Percentiles rank a stretch among this genome's conserved stretches.
These are phyloP conservation scores for Nemania sp. DNA, from an alignment of 2,329 filamentous ascomycete genomes.

Conservation along the genomic window DNA sequence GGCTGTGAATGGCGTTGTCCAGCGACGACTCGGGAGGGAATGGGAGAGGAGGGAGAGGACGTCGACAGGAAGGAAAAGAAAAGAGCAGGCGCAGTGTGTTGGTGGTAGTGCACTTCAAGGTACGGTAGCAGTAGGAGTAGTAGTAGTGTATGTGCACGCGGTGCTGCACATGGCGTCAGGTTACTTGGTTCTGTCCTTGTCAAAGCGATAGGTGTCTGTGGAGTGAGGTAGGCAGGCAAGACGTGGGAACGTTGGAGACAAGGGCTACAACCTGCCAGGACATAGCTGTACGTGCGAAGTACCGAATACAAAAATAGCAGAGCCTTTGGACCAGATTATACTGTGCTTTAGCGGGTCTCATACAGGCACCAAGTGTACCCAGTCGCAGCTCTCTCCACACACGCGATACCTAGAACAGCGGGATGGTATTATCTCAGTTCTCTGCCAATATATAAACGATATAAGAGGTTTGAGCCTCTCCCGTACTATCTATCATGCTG, in stretches of 20 bases:
- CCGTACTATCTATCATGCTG: no score
- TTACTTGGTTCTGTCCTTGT: no score
- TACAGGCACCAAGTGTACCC: neutral
- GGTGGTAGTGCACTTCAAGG: constrained; percentile 14
- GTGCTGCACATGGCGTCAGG: neutral
- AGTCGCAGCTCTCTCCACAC: no score
- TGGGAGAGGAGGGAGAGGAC: constrained; percentile 18
- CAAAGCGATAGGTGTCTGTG: no score
- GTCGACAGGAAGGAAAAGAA: constrained; percentile 21
- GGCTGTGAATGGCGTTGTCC: constrained; percentile 25
- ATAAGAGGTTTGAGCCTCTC: no score
- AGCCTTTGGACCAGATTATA: neutral
- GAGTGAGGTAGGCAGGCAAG: no score
- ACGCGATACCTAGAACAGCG: no score
- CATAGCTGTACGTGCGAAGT: no score
- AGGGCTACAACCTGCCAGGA: no score
- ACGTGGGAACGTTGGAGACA: no score
- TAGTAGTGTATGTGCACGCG: neutral
- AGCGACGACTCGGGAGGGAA: constrained; percentile 27
- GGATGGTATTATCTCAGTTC: no score
- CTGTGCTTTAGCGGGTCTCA: constrained; percentile 15
- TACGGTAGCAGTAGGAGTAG: constrained; percentile 2
- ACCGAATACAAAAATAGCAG: constrained; percentile 11
- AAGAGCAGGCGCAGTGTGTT: constrained; percentile 19
- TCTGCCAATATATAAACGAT: no score